Evolutionary conservation across 164 flowering plant species (phyloP), one percentile per base, ranked within the genome.

Genomic region (Magnolia kwangsiensis): DNA sequence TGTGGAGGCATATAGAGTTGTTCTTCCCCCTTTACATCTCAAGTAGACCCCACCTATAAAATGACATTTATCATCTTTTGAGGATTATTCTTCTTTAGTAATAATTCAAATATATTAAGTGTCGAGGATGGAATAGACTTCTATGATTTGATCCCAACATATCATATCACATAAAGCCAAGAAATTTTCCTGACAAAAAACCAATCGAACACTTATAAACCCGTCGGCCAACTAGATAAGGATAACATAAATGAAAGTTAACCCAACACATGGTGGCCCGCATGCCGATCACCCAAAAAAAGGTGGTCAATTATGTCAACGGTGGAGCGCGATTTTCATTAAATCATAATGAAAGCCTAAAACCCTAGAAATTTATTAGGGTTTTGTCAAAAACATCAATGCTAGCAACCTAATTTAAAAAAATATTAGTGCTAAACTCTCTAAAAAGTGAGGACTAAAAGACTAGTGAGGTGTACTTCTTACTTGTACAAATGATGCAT

Each of bases 341-440:
- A 63, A 55, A 37, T 71, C 75, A 74, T 80, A 63, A 80, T 74
- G 72, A 74, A 23, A 49, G 68, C 69, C 75, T 63, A 64, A 67
- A 72, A 16, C 31, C 63, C 64, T 45, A 24, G 77, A 77, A 80
- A 80, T 77, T 77, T 77, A 71, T 71, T 70, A 74, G 72, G 16
- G 67, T 69, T 76, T 74, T 55, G 72, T 18, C 71, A 73, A 29
- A 20, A 29, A 45, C 70, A 68, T 21, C 68, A 24, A 29, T 18
- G 75, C 27, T 71, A 71, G 67, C 69, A 76, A 37, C 59, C 68
- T 55, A 10, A 61, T 31, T 61, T 27, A 78, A 64, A 4, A 74
- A 70, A 20, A 31, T 50, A 69, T 45, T 61, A 13, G 23, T 10
- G 61, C 49, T 72, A 69, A 74, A 69, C 71, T 67, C 70, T 79